Conservation (phyloP, 78 protist species). For the slime mould (Dictyostelium discoideum) region DNA sequence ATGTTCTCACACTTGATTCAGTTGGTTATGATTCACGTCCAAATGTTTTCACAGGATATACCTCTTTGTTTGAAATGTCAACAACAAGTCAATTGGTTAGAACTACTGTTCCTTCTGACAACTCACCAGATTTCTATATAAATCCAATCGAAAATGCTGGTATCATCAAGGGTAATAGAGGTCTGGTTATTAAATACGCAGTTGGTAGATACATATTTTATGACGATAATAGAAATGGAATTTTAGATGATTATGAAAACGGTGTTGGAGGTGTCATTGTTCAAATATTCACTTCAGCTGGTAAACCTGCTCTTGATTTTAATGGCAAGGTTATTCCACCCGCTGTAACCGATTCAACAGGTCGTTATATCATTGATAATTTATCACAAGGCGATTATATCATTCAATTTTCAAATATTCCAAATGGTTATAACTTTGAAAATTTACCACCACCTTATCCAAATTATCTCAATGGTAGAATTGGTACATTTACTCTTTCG, state of each 20-base stretch:
- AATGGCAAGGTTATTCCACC: background rate
- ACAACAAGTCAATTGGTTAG: background rate
- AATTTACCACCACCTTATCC: conserved; percentile 9
- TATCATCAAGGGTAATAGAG: background rate
- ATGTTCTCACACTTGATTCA: background rate
- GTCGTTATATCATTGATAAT: conserved; percentile 26
- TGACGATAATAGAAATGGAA: conserved; percentile 32
- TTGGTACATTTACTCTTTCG: background rate
- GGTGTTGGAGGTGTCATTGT: conserved; percentile 16
- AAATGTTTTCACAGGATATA: background rate
- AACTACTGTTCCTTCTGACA: background rate
- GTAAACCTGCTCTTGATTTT: background rate
- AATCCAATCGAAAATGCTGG: conserved; percentile 37
- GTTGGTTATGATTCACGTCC: conserved; percentile 7
- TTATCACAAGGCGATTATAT: background rate
- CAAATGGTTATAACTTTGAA: conserved; percentile 1
- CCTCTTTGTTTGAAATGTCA: background rate
- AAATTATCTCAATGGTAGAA: background rate
- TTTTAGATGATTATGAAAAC: background rate
- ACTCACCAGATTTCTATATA: conserved; percentile 20
- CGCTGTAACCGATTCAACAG: background rate
- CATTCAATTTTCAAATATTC: conserved; percentile 9
- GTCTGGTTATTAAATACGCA: background rate
- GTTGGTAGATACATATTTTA: conserved; percentile 48
- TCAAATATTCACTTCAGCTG: background rate